Evolutionary conservation across 2,329 filamentous ascomycete species (phyloP), one percentile per base, ranked within the genome.

Genomic region (Aspergillus ibericus): DNA sequence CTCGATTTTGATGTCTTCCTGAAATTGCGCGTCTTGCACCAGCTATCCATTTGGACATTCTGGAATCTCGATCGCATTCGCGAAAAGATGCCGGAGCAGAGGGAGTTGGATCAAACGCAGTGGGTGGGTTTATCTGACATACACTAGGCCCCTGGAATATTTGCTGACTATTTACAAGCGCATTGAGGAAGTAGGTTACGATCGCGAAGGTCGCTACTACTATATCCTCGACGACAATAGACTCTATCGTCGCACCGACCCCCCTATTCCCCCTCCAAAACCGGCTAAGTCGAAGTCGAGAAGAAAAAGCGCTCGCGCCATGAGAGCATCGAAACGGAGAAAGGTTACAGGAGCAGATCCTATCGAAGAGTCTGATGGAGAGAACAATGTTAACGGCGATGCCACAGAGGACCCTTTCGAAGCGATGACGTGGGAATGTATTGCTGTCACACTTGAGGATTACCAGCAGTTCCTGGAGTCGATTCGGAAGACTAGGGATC

Each of bases 161-260:
- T 6, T 32, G 22, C 63, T 68, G 59, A 68, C 18, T 5, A 8
- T 12, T 44, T 50, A 49, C 46, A 63, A 82, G 81, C 81, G 80
- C 63, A 68, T 76, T 55, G 72, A 77, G 56, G 75, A 77, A 60
- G 67, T 76, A 62, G 95, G 95, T 9, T 98, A 92, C 87, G 95
- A 99, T 73, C 83, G 86, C 20, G 83, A 96, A 48, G 93, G 96
- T 63, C 88, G 92, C 36, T 88, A 87, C 35, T 96, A 98, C 72
- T 96, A 89, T 70, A 88, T 98, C 3, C 83, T 99, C 3, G 93
- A 98, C 68, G 95, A 99, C 72, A 96, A 97, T 68, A 86, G 95
- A 62, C 81, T 99, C 42, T 99, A 99, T 73, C 90, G 93, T 56
- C 83, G 89, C 61, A 92, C 90, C n/a, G 91, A 96, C 59, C 83